phyloP scores from a whole-genome alignment of 495 filamentous ascomycete genomes.

The Podospora pseudoanserina region DNA sequence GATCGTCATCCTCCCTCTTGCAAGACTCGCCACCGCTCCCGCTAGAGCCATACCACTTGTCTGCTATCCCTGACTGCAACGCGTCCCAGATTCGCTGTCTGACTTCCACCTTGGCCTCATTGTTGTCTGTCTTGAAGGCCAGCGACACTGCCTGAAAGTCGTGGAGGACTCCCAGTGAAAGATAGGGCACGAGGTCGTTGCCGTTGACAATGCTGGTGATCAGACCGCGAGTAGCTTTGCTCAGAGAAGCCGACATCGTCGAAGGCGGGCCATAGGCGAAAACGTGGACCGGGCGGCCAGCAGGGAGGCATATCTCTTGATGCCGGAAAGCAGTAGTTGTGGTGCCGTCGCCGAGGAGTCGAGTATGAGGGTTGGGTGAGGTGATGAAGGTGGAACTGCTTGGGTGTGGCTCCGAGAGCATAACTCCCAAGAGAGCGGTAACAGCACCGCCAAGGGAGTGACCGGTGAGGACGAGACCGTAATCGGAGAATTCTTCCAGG shows the following conservation, averaged over 20 bases:
- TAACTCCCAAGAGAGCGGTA: constrained; percentile 67
- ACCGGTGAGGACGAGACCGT: constrained; percentile 72
- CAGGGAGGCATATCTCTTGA: constrained; percentile 51
- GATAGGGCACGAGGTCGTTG: constrained; percentile 67
- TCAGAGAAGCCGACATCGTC: constrained; percentile 67
- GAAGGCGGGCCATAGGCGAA: constrained; percentile 77
- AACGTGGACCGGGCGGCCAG: constrained; percentile 68
- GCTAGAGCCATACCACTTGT: constrained; percentile 16
- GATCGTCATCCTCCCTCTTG: constrained; percentile 52
- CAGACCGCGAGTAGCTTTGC: constrained; percentile 66
- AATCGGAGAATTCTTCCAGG: constrained; percentile 65
- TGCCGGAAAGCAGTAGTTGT: constrained; percentile 17
- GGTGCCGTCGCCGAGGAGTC: constrained; percentile 37
- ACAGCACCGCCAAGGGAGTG: constrained; percentile 77
- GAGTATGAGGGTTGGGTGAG: constrained; percentile 42
- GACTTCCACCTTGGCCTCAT: constrained; percentile 61
- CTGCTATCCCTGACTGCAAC: constrained; percentile 46
- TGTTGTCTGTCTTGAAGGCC: constrained; percentile 67
- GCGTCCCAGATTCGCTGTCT: constrained; percentile 62
- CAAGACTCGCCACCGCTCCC: background rate
- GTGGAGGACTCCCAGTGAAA: constrained; percentile 71
- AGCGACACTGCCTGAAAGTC: constrained; percentile 69
- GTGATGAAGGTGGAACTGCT: constrained; percentile 42
- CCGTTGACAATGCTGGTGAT: constrained; percentile 73
- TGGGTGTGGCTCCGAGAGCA: constrained; percentile 61